Percentiles rank a stretch among this genome's conserved stretches.
Conservation (phyloP, 306 rosid genomes). For the Gleditsia sinensis region DNA sequence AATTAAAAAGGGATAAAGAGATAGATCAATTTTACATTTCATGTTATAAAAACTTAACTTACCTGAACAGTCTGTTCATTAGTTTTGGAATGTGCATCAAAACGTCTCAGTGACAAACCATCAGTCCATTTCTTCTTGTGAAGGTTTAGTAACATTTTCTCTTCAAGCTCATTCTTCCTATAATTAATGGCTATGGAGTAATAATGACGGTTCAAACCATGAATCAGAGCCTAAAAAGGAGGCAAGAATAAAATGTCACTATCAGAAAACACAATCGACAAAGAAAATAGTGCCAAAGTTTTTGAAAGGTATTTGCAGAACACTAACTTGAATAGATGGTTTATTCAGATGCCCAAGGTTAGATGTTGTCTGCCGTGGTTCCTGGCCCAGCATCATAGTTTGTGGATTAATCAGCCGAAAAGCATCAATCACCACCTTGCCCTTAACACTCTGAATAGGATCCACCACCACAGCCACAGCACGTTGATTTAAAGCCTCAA, state of each 20-base stretch:
- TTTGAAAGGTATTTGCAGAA: constrained; percentile 12
- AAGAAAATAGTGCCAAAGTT: constrained; percentile 4
- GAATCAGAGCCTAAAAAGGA: constrained; percentile 79
- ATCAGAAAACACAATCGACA: background rate
- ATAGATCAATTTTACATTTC: background rate
- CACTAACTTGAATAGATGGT: constrained; percentile 89
- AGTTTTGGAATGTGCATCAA: constrained; percentile 91
- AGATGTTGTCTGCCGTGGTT: constrained; percentile 95
- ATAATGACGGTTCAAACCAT: constrained; percentile 90
- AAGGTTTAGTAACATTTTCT: constrained; percentile 91
- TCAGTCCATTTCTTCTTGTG: constrained; percentile 99
- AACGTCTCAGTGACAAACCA: constrained; percentile 80
- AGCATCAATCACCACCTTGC: constrained; percentile 97
- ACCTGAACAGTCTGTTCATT: constrained; percentile 97
- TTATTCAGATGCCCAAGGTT: constrained; percentile 94
- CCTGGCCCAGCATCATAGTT: constrained; percentile 98
- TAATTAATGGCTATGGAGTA: constrained; percentile 94
- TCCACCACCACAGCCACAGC: constrained; percentile 99
- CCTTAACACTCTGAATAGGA: constrained; percentile 97
- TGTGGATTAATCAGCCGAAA: constrained; percentile 95
- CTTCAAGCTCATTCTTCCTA: constrained; percentile 94
- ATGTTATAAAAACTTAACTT: constrained; percentile 21
- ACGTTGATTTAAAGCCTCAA: constrained; percentile 95
- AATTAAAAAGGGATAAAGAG: background rate
- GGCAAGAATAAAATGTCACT: constrained; percentile 24